These are phyloP conservation scores for Starmerella sirachaensis DNA, from an alignment of 805 yeast genomes.

Conservation along the genomic window DNA sequence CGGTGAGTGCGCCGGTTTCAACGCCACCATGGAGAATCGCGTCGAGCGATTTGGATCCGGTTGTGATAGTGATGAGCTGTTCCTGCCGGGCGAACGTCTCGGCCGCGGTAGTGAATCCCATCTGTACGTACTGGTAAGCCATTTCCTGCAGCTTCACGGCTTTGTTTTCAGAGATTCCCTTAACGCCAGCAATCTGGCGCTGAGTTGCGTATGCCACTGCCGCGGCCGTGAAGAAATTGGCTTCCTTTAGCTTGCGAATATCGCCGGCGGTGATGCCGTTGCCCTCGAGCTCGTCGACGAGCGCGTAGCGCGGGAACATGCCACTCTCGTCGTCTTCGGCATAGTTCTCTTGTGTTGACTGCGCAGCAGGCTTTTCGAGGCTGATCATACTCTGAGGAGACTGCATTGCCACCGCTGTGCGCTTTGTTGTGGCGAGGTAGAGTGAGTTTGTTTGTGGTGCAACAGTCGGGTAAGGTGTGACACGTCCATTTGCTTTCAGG, in stretches of 20 bases:
- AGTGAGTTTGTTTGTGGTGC: neutral
- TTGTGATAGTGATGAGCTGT: constrained; percentile 82
- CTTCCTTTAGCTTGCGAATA: constrained; percentile 64
- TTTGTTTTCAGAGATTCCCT: constrained; percentile 91
- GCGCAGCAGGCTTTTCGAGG: neutral
- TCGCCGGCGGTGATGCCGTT: constrained; percentile 78
- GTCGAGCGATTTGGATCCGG: constrained; percentile 90
- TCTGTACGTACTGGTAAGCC: constrained; percentile 77
- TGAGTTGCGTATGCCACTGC: constrained; percentile 89
- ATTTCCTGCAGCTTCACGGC: constrained; percentile 75
- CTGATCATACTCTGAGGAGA: constrained; percentile 11
- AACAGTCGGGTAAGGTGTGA: too few relatives aligned
- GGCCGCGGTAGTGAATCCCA: constrained; percentile 96
- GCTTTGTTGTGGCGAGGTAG: neutral
- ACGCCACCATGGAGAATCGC: constrained; percentile 91
- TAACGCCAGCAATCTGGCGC: constrained; percentile 59
- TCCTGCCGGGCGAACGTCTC: constrained; percentile 84
- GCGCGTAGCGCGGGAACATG: constrained; percentile 9
- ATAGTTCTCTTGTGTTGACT: neutral
- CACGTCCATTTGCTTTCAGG: too few relatives aligned
- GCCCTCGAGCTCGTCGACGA: constrained; percentile 35
- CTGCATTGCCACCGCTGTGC: constrained; percentile 4
- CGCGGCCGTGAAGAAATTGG: constrained; percentile 82
- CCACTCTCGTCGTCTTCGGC: constrained; percentile 10
- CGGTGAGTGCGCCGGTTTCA: constrained; percentile 95